These are phyloP conservation scores for Trichoderma atroviride DNA, from an alignment of 2,329 filamentous ascomycete species.

Conservation along the genomic window DNA sequence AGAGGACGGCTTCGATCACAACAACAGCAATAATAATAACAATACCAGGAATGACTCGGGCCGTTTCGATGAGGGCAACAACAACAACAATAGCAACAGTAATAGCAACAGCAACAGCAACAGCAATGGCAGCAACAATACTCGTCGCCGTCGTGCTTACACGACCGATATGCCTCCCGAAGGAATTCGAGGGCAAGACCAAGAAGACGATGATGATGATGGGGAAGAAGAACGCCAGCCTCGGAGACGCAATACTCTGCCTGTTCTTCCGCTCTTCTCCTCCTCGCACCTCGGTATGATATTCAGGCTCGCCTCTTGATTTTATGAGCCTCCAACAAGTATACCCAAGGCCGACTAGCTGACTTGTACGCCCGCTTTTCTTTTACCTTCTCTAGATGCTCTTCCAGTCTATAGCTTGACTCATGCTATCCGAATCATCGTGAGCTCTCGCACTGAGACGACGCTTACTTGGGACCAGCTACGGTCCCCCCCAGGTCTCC, in stretches of 20 bases:
- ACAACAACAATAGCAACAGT: slow-evolving; percentile 11
- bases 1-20: slow-evolving; percentile 36
- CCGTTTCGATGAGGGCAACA: neutral
- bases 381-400: slow-evolving; percentile 60
- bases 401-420: slow-evolving; percentile 89
- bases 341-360: neutral
- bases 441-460: slow-evolving; percentile 85
- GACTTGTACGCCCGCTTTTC: slow-evolving; percentile 2
- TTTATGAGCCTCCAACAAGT: neutral
- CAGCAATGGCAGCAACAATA: slow-evolving; percentile 7
- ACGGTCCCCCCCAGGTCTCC: slow-evolving; percentile 91
- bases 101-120: slow-evolving; percentile 1
- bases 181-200: neutral
- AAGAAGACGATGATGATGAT: slow-evolving; percentile 42
- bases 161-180: slow-evolving; percentile 53
- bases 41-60: neutral
- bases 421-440: slow-evolving; percentile 83
- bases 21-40: neutral
- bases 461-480: slow-evolving; percentile 93
- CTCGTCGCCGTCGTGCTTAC: slow-evolving; percentile 31
- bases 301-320: neutral
- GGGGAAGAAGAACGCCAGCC: slow-evolving; percentile 44
- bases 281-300: slow-evolving; percentile 70
- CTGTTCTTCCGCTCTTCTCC: slow-evolving; percentile 76
- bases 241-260: slow-evolving; percentile 36